Percentiles rank a stretch among this genome's conserved stretches.
phyloP scores from a whole-genome alignment of 371 early-diverging fungal species.

The Neoconidiobolus thromboides region DNA sequence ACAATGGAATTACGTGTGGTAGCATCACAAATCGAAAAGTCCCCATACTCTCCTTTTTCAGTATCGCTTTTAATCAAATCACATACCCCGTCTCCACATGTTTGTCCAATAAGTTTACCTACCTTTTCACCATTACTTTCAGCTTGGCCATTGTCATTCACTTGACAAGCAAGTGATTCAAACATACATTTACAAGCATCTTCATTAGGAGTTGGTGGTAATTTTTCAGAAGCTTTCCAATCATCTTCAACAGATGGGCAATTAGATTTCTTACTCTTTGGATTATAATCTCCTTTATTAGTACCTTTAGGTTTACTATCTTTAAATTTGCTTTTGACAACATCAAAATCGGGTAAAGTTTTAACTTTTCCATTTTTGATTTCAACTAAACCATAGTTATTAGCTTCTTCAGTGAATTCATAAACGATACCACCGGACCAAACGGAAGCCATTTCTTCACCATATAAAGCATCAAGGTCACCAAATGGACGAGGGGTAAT shows the following conservation, averaged over 20 bases:
- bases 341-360: neutral
- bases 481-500: slow-evolving; percentile 29
- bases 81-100: neutral
- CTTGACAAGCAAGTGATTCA: neutral
- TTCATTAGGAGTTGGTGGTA: slow-evolving; percentile 53
- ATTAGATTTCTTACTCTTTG: neutral
- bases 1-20: neutral
- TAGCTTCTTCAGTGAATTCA: slow-evolving; percentile 60
- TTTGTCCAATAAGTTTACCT: neutral
- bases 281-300: neutral
- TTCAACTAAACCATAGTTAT: slow-evolving; percentile 50
- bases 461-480: slow-evolving; percentile 34
- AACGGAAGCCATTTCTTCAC: slow-evolving; percentile 35
- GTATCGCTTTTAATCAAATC: neutral
- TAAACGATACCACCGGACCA: slow-evolving; percentile 66
- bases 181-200: slow-evolving; percentile 44
- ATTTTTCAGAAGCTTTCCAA: slow-evolving; percentile 32
- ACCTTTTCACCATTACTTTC: neutral
- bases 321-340: neutral
- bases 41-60: neutral
- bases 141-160: neutral
- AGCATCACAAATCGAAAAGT: neutral
- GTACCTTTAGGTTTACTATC: neutral
- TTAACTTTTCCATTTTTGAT: neutral
- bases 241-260: neutral